phyloP scores from a whole-genome alignment of 2,329 filamentous ascomycete genomes.

The Talaromyces sp. region DNA sequence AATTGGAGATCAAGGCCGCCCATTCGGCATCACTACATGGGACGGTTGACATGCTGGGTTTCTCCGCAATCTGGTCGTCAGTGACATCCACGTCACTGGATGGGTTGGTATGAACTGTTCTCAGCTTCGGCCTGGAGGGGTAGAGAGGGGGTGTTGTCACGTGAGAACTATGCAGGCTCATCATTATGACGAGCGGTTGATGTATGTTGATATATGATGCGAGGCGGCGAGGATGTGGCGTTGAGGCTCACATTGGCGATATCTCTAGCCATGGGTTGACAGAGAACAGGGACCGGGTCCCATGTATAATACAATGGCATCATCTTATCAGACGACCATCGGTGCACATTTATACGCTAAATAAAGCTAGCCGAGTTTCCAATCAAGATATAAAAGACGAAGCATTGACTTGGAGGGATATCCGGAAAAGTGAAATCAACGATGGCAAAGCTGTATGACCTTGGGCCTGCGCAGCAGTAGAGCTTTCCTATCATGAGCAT shows the following conservation, averaged over 20 bases:
- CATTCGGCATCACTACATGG: slow-evolving; percentile 39
- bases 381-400: not conserved
- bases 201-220: slow-evolving; percentile 14
- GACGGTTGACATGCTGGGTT: slow-evolving; percentile 26
- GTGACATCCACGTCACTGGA: slow-evolving; percentile 2
- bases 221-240: slow-evolving; percentile 7
- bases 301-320: not conserved
- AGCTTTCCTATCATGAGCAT: no score
- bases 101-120: not conserved
- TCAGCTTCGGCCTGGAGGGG: not conserved
- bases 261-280: not conserved
- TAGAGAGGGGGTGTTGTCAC: slow-evolving; percentile 18
- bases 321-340: not conserved
- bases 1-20: slow-evolving; percentile 31
- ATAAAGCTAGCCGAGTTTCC: not conserved
- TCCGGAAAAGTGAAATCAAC: no score
- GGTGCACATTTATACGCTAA: not conserved
- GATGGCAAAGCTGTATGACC: no score
- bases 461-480: no score
- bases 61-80: not conserved
- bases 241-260: slow-evolving; percentile 1
- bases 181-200: slow-evolving; percentile 15
- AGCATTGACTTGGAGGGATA: no score
- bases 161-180: slow-evolving; percentile 13
- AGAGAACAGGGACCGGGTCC: not conserved